Base-by-base conservation (phyloP, 2,329 filamentous ascomycete genomes). In the Colletotrichum viniferum region DNA sequence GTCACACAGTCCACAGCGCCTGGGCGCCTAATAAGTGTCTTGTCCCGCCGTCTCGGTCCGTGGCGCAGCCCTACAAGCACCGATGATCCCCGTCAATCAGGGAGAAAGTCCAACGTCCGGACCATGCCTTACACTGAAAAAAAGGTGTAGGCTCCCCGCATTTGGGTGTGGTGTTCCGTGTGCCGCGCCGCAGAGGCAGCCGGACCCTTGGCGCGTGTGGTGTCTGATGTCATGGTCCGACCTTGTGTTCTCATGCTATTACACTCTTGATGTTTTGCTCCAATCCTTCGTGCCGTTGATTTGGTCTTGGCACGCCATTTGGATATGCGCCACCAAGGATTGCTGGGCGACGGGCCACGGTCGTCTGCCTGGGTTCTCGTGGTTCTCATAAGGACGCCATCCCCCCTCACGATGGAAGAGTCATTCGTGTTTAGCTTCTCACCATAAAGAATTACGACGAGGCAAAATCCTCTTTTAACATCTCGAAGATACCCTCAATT, bases 161-260 rank as follows among this genome's bases (percentile, higher is more conserved):
- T 71, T 52, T 62, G 58, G 58, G n/a, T n/a, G 32, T 30, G 5
- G 4, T 52, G 12, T 67, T 56, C n/a, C 16, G 24, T 65, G 62
- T 67, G 52, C 64, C 64, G 67, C 30, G 56, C 56, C 38, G n/a
- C 60, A 64, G 68, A 64, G 68, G 58, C 68, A 70, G 58, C 68
- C 58, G n/a, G 58, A 38, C 36, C 36, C 56, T 64, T 24, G 36
- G 36, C 14, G 32, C 14, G n/a, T 1, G 14, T 67, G 21, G 18
- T 67, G 68, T 36, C 68, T 71, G 68, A 71, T 71, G 68, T 64
- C 68, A 71, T 64, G 68, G 68, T 28, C 60, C 7, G 58, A 71
- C 43, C 36, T 30, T 32, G 14, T 26, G 24, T 32, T 43, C 24
- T 64, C 60, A 71, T 63, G 68, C 56, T 32, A 32, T 48, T 34